Conservation (phyloP, 371 early-diverging fungal genomes). For the Umbelopsis sp. region DNA sequence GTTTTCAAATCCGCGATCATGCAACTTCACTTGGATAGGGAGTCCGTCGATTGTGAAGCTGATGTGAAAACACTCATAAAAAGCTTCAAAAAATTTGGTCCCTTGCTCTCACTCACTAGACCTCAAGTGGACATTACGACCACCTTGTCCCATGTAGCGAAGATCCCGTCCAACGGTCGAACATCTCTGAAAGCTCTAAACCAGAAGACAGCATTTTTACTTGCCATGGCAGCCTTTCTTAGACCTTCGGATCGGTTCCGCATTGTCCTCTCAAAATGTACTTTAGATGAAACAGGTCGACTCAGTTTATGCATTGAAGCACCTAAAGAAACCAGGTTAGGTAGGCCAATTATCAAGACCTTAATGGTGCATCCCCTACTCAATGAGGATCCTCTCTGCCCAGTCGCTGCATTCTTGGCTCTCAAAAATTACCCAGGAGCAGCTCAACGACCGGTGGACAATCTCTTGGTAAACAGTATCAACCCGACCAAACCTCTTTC, state of each 20-base stretch:
- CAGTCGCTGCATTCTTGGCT: background rate
- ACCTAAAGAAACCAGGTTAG: background rate
- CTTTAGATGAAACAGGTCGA: background rate
- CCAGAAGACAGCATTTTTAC: constrained; percentile 18
- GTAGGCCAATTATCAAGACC: background rate
- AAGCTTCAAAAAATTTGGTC: background rate
- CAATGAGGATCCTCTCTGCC: background rate
- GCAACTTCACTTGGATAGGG: constrained; percentile 16
- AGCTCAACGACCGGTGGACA: background rate
- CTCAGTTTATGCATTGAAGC: background rate
- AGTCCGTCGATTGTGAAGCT: background rate
- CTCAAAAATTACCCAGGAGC: background rate
- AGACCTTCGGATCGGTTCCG: constrained; percentile 1
- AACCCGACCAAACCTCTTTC: background rate
- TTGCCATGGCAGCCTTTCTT: constrained; percentile 19
- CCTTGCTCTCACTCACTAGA: constrained; percentile 13
- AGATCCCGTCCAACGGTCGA: background rate
- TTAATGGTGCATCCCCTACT: background rate
- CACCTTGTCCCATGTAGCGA: background rate
- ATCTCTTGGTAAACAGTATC: background rate
- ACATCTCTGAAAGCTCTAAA: background rate
- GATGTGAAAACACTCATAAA: background rate
- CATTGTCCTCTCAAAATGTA: background rate
- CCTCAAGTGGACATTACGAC: constrained; percentile 9
- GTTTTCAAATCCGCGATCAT: constrained; percentile 15